Percentiles rank a stretch among this genome's conserved stretches.
Evolutionary conservation across 192 early-diverging fungal species (phyloP).

Genomic region (Entomortierella beljakovae): DNA sequence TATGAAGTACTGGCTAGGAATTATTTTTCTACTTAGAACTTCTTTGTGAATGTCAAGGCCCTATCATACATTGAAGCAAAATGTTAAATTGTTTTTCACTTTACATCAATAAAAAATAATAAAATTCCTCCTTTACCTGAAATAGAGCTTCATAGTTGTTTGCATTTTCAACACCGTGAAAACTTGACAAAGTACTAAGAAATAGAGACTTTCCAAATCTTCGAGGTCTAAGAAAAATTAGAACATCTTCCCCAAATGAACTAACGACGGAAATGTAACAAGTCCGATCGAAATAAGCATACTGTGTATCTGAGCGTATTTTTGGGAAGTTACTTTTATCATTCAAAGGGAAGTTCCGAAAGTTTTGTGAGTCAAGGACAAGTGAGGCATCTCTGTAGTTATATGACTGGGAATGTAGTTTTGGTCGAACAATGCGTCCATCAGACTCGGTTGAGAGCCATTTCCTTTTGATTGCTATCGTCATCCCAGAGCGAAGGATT

Average conservation of each 20-base stretch:
- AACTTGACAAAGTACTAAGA: constrained; percentile 39
- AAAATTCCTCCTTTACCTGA: constrained; percentile 12
- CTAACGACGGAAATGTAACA: constrained; percentile 21
- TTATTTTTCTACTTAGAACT: constrained; percentile 18
- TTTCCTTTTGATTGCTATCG: too few relatives aligned
- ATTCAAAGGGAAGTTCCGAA: constrained; percentile 28
- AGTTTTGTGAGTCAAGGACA: constrained; percentile 12
- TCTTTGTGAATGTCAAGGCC: constrained; percentile 35
- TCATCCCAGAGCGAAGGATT: too few relatives aligned
- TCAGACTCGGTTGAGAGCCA: too few relatives aligned
- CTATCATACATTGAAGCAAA: constrained; percentile 15
- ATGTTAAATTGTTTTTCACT: too few relatives aligned
- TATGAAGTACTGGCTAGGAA: constrained; percentile 19
- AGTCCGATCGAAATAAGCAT: constrained; percentile 42
- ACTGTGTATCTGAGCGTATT: constrained; percentile 16
- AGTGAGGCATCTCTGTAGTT: constrained; percentile 18
- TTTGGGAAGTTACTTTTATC: constrained; percentile 19
- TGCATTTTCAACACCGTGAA: constrained; percentile 40
- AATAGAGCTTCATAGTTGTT: constrained; percentile 35
- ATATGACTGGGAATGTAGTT: not conserved
- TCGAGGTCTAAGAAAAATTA: constrained; percentile 36
- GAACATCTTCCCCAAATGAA: constrained; percentile 1
- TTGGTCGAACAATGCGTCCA: too few relatives aligned
- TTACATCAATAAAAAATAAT: constrained; percentile 4
- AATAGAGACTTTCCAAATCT: constrained; percentile 46